Conservation (phyloP, 768 basidiomycete genomes). For the Mycena crocata region DNA sequence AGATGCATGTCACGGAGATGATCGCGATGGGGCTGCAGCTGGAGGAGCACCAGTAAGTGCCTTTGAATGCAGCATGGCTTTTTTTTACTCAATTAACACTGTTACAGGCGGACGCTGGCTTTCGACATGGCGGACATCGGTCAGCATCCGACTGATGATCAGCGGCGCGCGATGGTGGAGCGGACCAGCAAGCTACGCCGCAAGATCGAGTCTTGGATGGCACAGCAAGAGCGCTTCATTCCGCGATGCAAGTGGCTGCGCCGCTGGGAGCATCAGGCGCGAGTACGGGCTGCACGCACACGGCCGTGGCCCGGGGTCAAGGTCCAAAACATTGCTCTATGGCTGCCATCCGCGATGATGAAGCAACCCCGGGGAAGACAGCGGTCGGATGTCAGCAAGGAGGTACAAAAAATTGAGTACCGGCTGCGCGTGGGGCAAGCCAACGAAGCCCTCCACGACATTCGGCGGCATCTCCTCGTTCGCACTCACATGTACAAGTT, state of each 20-base stretch:
- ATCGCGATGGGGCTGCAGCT: neutral
- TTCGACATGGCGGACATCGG: neutral
- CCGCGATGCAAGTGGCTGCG: neutral
- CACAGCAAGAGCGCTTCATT: neutral
- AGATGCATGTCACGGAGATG: neutral
- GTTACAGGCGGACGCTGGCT: neutral
- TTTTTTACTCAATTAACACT: no score
- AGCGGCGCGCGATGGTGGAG: neutral
- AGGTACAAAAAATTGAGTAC: conserved; percentile 34
- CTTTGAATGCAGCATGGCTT: no score
- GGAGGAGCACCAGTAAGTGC: neutral
- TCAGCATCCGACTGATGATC: neutral
- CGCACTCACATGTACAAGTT: conserved; percentile 34
- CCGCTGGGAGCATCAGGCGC: neutral
- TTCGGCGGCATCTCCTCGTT: conserved; percentile 36
- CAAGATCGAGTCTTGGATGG: neutral
- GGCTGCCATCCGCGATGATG: conserved; percentile 40
- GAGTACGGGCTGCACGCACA: neutral
- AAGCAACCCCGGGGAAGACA: neutral
- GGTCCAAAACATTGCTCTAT: conserved; percentile 20
- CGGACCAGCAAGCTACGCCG: conserved; percentile 1
- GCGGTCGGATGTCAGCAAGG: conserved; percentile 5
- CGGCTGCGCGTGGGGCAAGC: conserved; percentile 37
- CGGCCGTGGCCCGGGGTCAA: neutral
- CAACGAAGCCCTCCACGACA: conserved; percentile 35